Evolutionary conservation across 179 eudicot genomes (phyloP).

Genomic region (Corrigiola litoralis): DNA sequence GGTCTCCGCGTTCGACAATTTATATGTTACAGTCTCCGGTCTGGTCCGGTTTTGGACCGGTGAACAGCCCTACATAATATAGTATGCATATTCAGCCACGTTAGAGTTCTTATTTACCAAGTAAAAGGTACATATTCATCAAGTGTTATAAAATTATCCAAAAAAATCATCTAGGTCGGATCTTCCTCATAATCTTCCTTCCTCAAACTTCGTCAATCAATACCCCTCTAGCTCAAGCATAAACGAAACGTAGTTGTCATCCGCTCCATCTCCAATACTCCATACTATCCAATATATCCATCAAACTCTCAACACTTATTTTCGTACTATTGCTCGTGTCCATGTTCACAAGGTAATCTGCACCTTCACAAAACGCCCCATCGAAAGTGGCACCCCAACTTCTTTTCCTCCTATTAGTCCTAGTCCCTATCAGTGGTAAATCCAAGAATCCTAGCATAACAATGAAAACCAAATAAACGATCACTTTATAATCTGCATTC

Average conservation of each 20-base stretch:
- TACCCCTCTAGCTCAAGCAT: background rate
- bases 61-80: no score
- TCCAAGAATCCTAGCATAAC: background rate
- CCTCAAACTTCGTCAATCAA: slow-evolving; percentile 4
- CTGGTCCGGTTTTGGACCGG: no score
- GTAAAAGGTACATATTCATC: no score
- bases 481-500: background rate
- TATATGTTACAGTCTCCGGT: no score
- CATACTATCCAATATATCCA: no score
- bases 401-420: background rate
- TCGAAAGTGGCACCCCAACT: background rate
- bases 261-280: background rate
- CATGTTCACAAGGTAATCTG: slow-evolving; percentile 21
- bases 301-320: background rate
- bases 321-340: background rate
- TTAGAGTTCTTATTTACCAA: no score
- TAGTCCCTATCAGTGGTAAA: background rate
- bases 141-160: slow-evolving; percentile 11
- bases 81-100: no score
- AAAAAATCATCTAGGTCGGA: slow-evolving; percentile 20
- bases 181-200: slow-evolving; percentile 21
- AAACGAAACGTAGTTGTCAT: slow-evolving; percentile 7
- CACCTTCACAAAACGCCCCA: slow-evolving; percentile 5
- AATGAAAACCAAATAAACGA: background rate
- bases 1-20: no score